These are phyloP conservation scores for Medicago ruthenica DNA, from an alignment of 306 rosid genomes.

Conservation along the genomic window DNA sequence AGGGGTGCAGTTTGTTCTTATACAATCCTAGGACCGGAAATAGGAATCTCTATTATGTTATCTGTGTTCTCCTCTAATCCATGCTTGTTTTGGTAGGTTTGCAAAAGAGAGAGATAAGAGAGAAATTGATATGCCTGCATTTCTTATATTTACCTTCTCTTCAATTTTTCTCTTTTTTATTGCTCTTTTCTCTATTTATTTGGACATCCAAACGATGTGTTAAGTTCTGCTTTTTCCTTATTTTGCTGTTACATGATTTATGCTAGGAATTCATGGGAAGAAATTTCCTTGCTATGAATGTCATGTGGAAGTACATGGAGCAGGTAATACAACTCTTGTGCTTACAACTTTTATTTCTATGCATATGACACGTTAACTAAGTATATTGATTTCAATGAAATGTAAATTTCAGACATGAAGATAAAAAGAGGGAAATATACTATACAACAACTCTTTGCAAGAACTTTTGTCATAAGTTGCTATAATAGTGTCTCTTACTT, in stretches of 20 bases:
- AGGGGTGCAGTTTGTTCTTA: neutral
- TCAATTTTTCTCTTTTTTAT: too few species aligned
- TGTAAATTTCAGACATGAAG: constrained; percentile 8
- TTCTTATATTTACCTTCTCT: too few species aligned
- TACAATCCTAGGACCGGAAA: constrained; percentile 9
- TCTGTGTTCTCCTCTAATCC: neutral
- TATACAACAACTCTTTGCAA: neutral
- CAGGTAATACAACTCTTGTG: constrained; percentile 63
- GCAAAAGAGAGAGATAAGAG: too few species aligned
- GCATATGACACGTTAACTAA: neutral
- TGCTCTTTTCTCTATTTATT: neutral
- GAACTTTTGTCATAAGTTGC: too few species aligned
- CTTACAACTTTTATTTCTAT: constrained; percentile 10
- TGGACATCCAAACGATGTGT: neutral
- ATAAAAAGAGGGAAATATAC: neutral
- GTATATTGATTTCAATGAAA: constrained; percentile 26
- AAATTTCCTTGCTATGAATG: constrained; percentile 92
- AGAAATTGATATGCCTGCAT: too few species aligned
- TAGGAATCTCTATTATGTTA: neutral
- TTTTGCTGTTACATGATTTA: constrained; percentile 29
- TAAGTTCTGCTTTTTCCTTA: constrained; percentile 16
- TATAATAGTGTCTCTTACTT: too few species aligned
- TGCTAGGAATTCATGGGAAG: constrained; percentile 95
- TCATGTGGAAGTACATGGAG: constrained; percentile 99
- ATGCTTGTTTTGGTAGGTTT: neutral